A percentile compares a stretch with the other conserved stretches of the same genome.
Conservation (phyloP, 768 basidiomycete species). For the Antrodiella citrinella region DNA sequence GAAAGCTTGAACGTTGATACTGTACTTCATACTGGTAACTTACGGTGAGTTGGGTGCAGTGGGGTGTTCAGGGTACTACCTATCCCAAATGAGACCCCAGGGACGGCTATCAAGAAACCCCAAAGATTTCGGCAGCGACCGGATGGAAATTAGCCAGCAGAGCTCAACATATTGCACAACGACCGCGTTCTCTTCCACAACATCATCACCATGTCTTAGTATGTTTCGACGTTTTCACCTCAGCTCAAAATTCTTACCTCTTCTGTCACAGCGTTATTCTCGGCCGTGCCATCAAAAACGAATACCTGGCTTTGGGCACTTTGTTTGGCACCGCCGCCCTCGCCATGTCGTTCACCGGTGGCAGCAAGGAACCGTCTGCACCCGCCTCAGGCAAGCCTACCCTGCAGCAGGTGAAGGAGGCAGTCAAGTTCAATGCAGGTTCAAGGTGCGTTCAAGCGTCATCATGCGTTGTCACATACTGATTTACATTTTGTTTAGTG, state of each 20-base stretch:
- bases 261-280: conserved; percentile 49
- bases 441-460: conserved; percentile 48
- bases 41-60: too few relatives aligned
- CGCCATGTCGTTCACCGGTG: conserved; percentile 44
- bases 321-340: conserved; percentile 49
- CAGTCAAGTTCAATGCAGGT: conserved; percentile 54
- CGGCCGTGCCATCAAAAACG: conserved; percentile 75
- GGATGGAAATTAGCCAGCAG: neutral
- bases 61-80: too few relatives aligned
- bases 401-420: conserved; percentile 49
- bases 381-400: conserved; percentile 25
- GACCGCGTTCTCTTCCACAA: conserved; percentile 8
- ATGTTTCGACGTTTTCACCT: conserved; percentile 14
- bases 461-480: conserved; percentile 3
- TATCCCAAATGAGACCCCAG: too few relatives aligned
- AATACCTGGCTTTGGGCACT: conserved; percentile 69
- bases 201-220: conserved; percentile 37
- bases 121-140: neutral
- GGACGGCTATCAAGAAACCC: neutral
- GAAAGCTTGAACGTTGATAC: too few relatives aligned
- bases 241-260: too few relatives aligned
- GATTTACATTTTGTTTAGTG: conserved; percentile 35
- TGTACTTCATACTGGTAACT: too few relatives aligned
- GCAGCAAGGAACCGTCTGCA: conserved; percentile 38
- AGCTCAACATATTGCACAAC: neutral